phyloP scores from a whole-genome alignment of 768 basidiomycete genomes.

The Amylocystis lapponica region DNA sequence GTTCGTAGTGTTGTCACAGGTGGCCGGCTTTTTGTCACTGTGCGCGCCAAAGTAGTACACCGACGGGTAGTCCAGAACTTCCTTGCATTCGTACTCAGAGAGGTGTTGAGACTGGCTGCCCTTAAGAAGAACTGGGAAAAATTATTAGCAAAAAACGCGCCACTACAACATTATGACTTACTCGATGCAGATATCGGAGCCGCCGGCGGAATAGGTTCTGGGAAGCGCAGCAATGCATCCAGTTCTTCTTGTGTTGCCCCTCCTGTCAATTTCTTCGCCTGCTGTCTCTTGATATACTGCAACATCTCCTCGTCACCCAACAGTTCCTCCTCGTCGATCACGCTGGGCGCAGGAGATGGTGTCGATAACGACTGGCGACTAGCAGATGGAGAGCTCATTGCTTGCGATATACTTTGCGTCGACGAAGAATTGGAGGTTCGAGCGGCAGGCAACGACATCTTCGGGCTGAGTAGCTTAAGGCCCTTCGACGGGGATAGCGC shows the following conservation, averaged over 20 bases:
- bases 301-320: slow-evolving; percentile 97
- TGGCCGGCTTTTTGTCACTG: slow-evolving; percentile 81
- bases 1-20: slow-evolving; percentile 64
- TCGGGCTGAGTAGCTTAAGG: slow-evolving; percentile 75
- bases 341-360: slow-evolving; percentile 76
- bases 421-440: slow-evolving; percentile 46
- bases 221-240: slow-evolving; percentile 86
- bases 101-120: slow-evolving; percentile 63
- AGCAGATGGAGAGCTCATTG: slow-evolving; percentile 56
- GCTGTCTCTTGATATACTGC: slow-evolving; percentile 86
- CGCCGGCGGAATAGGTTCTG: slow-evolving; percentile 77
- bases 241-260: slow-evolving; percentile 85
- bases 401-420: slow-evolving; percentile 47
- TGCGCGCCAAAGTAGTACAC: slow-evolving; percentile 79
- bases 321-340: slow-evolving; percentile 79
- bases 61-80: slow-evolving; percentile 80
- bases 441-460: slow-evolving; percentile 56
- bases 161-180: slow-evolving; percentile 32
- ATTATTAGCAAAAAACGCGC: slow-evolving; percentile 5
- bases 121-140: slow-evolving; percentile 53
- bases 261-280: slow-evolving; percentile 78
- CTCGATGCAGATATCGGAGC: slow-evolving; percentile 63
- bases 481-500: slow-evolving; percentile 83
- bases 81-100: slow-evolving; percentile 85
- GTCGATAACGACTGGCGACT: slow-evolving; percentile 75